phyloP scores from a whole-genome alignment of 1,284 basidiomycete genomes.

The Stygiomarasmius scandens region DNA sequence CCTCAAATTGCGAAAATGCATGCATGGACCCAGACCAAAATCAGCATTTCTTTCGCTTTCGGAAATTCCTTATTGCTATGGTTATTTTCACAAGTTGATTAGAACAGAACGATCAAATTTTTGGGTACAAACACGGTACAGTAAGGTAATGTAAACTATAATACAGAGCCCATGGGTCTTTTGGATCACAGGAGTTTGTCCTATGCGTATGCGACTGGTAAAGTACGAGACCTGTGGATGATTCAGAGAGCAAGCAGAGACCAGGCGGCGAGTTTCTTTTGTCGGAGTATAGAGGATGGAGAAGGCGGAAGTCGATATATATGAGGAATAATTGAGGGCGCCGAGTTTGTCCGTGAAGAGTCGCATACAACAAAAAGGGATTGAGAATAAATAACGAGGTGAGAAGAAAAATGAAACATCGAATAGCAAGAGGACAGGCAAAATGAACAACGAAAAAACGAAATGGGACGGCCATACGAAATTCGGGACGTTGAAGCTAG shows the following conservation, averaged over 20 bases:
- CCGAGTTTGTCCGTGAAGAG: not conserved
- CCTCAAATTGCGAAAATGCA: too few relatives aligned
- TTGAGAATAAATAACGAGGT: not conserved
- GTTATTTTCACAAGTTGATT: not conserved
- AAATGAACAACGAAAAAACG: slow-evolving; percentile 6
- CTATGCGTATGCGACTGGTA: not conserved
- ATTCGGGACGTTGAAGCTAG: not conserved
- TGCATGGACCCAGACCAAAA: too few relatives aligned
- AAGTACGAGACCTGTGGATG: not conserved
- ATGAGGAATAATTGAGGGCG: not conserved
- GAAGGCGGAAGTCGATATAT: not conserved
- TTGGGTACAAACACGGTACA: not conserved
- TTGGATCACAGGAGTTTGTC: not conserved
- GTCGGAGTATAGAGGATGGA: not conserved
- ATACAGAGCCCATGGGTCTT: not conserved
- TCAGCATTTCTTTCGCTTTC: too few relatives aligned
- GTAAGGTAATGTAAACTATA: not conserved
- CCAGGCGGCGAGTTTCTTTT: not conserved
- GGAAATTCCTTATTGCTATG: not conserved
- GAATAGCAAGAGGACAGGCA: not conserved
- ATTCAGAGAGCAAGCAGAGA: not conserved
- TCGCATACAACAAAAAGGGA: not conserved
- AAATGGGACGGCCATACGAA: not conserved
- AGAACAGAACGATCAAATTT: not conserved
- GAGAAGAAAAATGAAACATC: slow-evolving; percentile 16